phyloP scores from a whole-genome alignment of 1,284 basidiomycete genomes.

The Coriolopsis trogii region DNA sequence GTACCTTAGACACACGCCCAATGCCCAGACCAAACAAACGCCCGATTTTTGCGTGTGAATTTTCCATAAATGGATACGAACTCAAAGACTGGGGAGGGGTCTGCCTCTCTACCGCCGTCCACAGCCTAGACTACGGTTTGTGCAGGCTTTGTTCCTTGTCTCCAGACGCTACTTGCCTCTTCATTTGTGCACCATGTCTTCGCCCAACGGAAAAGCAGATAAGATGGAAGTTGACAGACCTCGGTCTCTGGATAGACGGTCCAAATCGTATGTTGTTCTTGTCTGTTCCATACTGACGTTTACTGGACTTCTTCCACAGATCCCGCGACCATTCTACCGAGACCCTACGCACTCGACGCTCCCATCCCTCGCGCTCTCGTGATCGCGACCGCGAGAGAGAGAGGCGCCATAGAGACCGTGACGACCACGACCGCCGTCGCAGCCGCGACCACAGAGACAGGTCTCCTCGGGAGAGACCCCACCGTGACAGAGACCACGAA shows the following conservation, averaged over 20 bases:
- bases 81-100: slow-evolving; percentile 12
- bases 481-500: slow-evolving; percentile 50
- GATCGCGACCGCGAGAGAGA: slow-evolving; percentile 34
- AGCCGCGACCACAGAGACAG: slow-evolving; percentile 56
- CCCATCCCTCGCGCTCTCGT: slow-evolving; percentile 68
- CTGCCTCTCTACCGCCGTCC: slow-evolving; percentile 8
- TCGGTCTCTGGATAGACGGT: slow-evolving; percentile 53
- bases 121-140: neutral
- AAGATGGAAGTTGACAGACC: slow-evolving; percentile 62
- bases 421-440: slow-evolving; percentile 34
- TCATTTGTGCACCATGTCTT: slow-evolving; percentile 37
- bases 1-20: neutral
- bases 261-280: slow-evolving; percentile 58
- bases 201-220: slow-evolving; percentile 56
- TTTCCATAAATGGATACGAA: neutral
- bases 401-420: slow-evolving; percentile 37
- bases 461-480: slow-evolving; percentile 46
- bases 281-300: slow-evolving; percentile 10
- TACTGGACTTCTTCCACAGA: slow-evolving; percentile 36
- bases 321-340: slow-evolving; percentile 74
- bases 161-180: neutral
- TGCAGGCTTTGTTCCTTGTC: neutral
- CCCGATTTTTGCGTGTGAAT: neutral
- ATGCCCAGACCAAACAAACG: neutral
- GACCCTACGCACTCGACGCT: slow-evolving; percentile 68